phyloP scores from a whole-genome alignment of 2,329 filamentous ascomycete genomes.

The Fusarium brevicatenulatum region DNA sequence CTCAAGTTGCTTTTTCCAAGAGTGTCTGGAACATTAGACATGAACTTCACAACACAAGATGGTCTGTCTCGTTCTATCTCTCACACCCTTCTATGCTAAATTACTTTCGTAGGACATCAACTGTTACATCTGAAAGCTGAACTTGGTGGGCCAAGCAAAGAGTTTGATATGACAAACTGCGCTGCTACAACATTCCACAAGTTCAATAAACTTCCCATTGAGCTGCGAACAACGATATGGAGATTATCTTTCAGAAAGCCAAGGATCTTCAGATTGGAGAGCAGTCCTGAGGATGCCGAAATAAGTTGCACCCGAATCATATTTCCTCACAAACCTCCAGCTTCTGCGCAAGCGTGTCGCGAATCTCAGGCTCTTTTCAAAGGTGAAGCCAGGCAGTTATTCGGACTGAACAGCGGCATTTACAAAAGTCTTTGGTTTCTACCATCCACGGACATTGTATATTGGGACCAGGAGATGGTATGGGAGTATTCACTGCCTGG shows the following conservation, averaged over 20 bases:
- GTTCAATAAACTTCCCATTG: neutral
- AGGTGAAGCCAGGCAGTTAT: neutral
- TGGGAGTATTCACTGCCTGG: neutral
- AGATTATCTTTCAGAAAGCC: neutral
- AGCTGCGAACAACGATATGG: neutral
- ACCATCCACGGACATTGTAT: neutral
- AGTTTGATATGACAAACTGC: neutral
- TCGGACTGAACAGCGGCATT: neutral
- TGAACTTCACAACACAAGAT: neutral
- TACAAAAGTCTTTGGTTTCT: constrained; percentile 1
- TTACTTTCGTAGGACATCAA: neutral
- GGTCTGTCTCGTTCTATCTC: neutral
- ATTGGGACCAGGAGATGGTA: neutral
- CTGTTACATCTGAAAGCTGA: neutral
- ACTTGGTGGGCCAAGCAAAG: neutral
- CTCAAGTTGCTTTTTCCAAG: neutral
- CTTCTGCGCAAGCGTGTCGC: neutral
- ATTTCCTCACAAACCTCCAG: neutral
- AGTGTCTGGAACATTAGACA: neutral
- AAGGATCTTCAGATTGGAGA: neutral
- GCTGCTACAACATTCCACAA: neutral
- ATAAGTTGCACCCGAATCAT: neutral
- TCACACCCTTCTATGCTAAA: neutral
- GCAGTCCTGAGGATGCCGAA: neutral
- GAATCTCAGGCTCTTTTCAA: neutral